Evolutionary conservation across 106 monocot genomes (phyloP).

Genomic region (Amphibolis antarctica): DNA sequence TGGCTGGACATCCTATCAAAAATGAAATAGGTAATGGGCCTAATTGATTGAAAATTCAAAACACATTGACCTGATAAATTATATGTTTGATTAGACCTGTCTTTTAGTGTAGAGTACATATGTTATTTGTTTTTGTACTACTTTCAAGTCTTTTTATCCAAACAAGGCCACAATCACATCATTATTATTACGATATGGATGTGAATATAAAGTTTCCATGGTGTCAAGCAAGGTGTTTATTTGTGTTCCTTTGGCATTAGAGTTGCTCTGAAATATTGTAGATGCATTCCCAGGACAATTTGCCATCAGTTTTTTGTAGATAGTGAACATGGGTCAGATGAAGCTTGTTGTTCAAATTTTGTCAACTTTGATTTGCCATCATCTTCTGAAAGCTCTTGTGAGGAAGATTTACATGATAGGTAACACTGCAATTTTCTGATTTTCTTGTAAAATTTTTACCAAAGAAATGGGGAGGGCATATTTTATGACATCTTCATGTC

Average conservation of each 20-base stretch:
- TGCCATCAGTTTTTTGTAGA: constrained; percentile 27
- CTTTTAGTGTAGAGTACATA: too few species aligned
- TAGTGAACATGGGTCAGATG: constrained; percentile 27
- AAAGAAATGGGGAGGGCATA: not conserved
- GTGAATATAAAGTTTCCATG: not conserved
- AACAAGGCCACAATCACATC: too few species aligned
- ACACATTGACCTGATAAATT: too few species aligned
- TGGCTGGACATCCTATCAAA: too few species aligned
- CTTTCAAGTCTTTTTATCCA: too few species aligned
- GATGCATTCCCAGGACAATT: constrained; percentile 31
- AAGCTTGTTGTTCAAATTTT: constrained; percentile 59
- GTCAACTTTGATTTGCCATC: constrained; percentile 69
- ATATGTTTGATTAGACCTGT: too few species aligned
- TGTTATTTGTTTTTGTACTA: too few species aligned
- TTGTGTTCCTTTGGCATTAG: not conserved
- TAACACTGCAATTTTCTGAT: constrained; percentile 2
- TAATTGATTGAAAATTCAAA: too few species aligned
- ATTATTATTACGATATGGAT: too few species aligned
- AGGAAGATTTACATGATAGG: constrained; percentile 69
- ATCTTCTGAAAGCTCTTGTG: constrained; percentile 68
- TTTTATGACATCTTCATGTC: not conserved
- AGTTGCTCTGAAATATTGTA: constrained; percentile 4
- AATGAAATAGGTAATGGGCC: too few species aligned
- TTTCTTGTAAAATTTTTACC: not conserved
- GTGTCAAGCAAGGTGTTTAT: not conserved